phyloP scores from a whole-genome alignment of 441 rosid genomes.

The Biscutella auriculata region DNA sequence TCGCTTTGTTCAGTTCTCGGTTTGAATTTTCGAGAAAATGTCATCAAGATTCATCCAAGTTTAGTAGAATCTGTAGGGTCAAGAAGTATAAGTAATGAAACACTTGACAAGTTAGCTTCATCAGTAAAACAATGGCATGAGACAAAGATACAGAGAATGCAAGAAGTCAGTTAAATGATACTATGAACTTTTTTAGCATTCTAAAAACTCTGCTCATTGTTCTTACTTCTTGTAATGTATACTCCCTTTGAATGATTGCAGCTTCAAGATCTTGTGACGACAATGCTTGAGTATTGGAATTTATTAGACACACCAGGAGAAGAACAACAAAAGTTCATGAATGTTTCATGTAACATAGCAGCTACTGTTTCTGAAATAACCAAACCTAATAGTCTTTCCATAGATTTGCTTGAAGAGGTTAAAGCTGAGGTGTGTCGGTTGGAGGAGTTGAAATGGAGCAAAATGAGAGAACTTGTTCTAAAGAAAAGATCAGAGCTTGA shows the following conservation, averaged over 20 bases:
- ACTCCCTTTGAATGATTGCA: conserved; percentile 16
- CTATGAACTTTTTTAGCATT: background rate
- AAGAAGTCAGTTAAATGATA: conserved; percentile 35
- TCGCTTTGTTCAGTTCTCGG: conserved; percentile 69
- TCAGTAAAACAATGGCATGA: conserved; percentile 44
- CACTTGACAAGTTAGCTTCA: conserved; percentile 42
- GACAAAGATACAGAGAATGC: conserved; percentile 75
- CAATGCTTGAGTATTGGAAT: conserved; percentile 77
- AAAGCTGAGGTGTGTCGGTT: conserved; percentile 61
- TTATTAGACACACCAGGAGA: conserved; percentile 81
- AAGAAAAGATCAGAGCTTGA: conserved; percentile 73
- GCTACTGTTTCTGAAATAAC: conserved; percentile 81
- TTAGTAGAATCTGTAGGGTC: conserved; percentile 43
- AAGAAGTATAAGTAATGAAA: conserved; percentile 38
- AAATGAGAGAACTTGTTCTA: conserved; percentile 79
- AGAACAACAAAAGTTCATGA: conserved; percentile 68
- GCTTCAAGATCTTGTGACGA: conserved; percentile 83
- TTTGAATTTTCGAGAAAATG: conserved; percentile 34
- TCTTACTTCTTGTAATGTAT: background rate
- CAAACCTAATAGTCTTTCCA: conserved; percentile 62
- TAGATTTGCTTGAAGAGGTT: conserved; percentile 50
- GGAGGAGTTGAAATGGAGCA: conserved; percentile 71
- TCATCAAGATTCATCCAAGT: conserved; percentile 41
- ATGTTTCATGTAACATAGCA: conserved; percentile 71
- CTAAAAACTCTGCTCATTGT: background rate